These are phyloP conservation scores for Naganishia randhawae DNA, from an alignment of 768 basidiomycete genomes.

Conservation along the genomic window DNA sequence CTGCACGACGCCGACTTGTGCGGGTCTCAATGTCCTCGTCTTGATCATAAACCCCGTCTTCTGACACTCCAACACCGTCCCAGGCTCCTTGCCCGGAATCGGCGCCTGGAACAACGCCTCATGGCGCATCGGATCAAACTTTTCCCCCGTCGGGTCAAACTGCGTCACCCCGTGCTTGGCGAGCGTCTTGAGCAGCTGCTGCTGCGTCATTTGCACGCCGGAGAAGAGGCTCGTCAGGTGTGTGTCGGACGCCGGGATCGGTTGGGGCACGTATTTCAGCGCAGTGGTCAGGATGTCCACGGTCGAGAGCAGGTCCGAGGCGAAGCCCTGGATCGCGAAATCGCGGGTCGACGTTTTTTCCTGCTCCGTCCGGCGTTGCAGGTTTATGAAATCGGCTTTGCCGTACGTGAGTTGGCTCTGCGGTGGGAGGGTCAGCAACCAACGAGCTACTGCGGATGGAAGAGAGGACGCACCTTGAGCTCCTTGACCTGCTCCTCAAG, in stretches of 20 bases:
- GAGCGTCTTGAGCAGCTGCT: conserved; percentile 79
- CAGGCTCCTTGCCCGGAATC: conserved; percentile 77
- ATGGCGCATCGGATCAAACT: conserved; percentile 90
- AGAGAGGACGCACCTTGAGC: conserved; percentile 64
- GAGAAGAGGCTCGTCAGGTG: conserved; percentile 61
- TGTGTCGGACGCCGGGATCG: conserved; percentile 53
- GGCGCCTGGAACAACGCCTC: conserved; percentile 94
- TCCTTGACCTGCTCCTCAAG: conserved; percentile 53
- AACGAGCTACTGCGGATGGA: neutral
- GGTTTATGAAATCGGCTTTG: conserved; percentile 91
- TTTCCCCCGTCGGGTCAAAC: conserved; percentile 86
- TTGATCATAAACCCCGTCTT: conserved; percentile 92
- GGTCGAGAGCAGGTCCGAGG: conserved; percentile 54
- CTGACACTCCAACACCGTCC: conserved; percentile 83
- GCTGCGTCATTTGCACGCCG: conserved; percentile 89
- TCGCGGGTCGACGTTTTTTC: conserved; percentile 90
- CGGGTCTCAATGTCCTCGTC: conserved; percentile 84
- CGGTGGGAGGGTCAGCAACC: conserved; percentile 29
- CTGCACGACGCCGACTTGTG: conserved; percentile 93
- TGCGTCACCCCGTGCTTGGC: conserved; percentile 87
- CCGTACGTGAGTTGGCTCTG: conserved; percentile 85
- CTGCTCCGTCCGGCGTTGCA: conserved; percentile 82
- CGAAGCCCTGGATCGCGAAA: conserved; percentile 88
- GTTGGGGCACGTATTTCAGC: conserved; percentile 47
- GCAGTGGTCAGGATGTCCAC: conserved; percentile 64